Conservation (phyloP, 495 filamentous ascomycete genomes). For the Letharia lupina region DNA sequence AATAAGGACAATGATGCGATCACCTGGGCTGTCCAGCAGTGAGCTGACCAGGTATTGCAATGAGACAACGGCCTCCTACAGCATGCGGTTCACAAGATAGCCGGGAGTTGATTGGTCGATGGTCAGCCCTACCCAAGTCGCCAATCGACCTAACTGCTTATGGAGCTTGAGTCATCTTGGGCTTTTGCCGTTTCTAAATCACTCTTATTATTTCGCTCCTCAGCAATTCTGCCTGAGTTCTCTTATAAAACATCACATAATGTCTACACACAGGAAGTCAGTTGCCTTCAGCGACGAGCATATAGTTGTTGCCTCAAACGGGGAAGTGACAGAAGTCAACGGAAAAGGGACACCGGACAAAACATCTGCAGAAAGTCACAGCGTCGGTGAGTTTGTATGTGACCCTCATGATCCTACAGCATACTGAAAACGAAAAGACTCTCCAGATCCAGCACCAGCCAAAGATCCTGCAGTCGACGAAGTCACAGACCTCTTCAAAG, state of each 20-base stretch:
- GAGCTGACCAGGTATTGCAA: neutral
- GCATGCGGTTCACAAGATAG: neutral
- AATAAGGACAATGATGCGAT: constrained; percentile 3
- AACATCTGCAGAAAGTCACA: constrained; percentile 59
- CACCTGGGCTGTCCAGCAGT: neutral
- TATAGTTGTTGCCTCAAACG: constrained; percentile 76
- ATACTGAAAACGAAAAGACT: constrained; percentile 24
- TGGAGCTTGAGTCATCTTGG: neutral
- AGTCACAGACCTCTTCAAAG: constrained; percentile 66
- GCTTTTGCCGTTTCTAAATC: neutral
- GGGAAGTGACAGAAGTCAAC: constrained; percentile 63
- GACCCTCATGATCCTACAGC: constrained; percentile 16
- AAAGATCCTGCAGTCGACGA: constrained; percentile 60
- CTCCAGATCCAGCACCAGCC: constrained; percentile 24
- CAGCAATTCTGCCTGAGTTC: neutral
- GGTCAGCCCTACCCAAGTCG: neutral
- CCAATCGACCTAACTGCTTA: neutral
- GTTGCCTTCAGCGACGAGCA: constrained; percentile 82
- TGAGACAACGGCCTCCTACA: no score
- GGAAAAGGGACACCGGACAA: constrained; percentile 56
- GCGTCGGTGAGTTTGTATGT: constrained; percentile 44
- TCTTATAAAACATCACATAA: neutral
- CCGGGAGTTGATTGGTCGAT: neutral
- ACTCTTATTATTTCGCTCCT: neutral
- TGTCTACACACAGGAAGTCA: constrained; percentile 61